Base-by-base conservation (phyloP, 257 asterid genomes). In the Striga asiatica region DNA sequence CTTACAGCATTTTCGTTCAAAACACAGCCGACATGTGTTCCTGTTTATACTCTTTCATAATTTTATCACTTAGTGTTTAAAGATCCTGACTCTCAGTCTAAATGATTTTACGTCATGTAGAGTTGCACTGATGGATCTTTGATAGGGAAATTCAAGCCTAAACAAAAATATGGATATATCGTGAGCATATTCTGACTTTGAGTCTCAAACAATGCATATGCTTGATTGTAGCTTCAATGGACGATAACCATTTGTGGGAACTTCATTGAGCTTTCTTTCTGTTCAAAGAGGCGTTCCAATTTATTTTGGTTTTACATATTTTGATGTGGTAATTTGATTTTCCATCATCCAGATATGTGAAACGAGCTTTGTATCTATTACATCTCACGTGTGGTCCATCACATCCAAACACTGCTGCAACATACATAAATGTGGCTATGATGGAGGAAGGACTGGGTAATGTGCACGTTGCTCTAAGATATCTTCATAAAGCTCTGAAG, bases 381-480 rank as follows among this genome's bases (percentile, higher is more conserved):
- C 96, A 88, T 67, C 94, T 88, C 64, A 88, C 95, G 2, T 88
- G 96, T 65, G 95, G 96, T 47, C 93, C 95, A 62, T 88, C 96
- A 50, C 96, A 88, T 70, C 96, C 96, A 56, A 88, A 88, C 76
- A 88, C 96, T 70, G 96, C 95, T 72, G 96, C 96, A 23, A 88
- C 96, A 61, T 86, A 86, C 74, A 86, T 86, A 66, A 86, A 86
- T 77, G 96, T 87, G 48, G 96, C 96, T 42, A 87, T 88, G 96
- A 88, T 84, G 96, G 96, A 88, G 73, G 96, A 88, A 75, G 96
- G 96, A 25, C 75, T 88, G 58, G 96, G 96, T 37, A 88, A 88
- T 71, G 96, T 88, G 71, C 96, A 81, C 23, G 86, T 88, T 59
- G 96, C 96, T 41, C 85, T 88, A 58, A 81, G 96, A 71, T 88